Conservation (phyloP, 1,284 basidiomycete genomes). For the Cutaneotrichosporon curvatum region DNA sequence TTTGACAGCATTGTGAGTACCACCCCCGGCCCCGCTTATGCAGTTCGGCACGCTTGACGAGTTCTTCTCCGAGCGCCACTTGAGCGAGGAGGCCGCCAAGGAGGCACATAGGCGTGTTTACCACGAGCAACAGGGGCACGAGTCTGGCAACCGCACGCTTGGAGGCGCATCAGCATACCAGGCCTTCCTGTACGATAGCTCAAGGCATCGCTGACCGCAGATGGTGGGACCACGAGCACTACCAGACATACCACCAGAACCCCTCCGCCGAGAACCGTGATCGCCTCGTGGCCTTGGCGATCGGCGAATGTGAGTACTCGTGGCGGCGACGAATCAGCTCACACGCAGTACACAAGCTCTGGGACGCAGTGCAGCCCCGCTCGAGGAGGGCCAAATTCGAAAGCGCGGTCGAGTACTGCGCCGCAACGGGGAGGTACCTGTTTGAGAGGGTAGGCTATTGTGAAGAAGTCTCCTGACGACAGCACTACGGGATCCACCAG, state of each 20-base stretch:
- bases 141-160: constrained; percentile 32
- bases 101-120: constrained; percentile 39
- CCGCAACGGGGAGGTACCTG: constrained; percentile 40
- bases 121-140: constrained; percentile 25
- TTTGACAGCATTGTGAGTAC: not conserved
- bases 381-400: constrained; percentile 23
- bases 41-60: not conserved
- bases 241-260: constrained; percentile 27
- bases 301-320: constrained; percentile 40
- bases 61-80: constrained; percentile 6
- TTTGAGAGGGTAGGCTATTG: constrained; percentile 28
- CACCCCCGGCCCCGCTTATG: not conserved
- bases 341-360: constrained; percentile 33
- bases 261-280: constrained; percentile 33
- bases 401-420: constrained; percentile 38
- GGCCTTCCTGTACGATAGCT: constrained; percentile 32
- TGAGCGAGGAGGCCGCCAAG: constrained; percentile 33
- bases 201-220: constrained; percentile 7
- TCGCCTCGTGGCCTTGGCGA: constrained; percentile 35
- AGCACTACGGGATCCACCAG: not conserved
- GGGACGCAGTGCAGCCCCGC: constrained; percentile 31
- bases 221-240: constrained; percentile 40
- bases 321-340: not conserved
- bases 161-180: constrained; percentile 44
- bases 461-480: too few relatives aligned